These are phyloP conservation scores for Mortierella sp. DNA, from an alignment of 371 early-diverging fungal genomes.

Conservation along the genomic window DNA sequence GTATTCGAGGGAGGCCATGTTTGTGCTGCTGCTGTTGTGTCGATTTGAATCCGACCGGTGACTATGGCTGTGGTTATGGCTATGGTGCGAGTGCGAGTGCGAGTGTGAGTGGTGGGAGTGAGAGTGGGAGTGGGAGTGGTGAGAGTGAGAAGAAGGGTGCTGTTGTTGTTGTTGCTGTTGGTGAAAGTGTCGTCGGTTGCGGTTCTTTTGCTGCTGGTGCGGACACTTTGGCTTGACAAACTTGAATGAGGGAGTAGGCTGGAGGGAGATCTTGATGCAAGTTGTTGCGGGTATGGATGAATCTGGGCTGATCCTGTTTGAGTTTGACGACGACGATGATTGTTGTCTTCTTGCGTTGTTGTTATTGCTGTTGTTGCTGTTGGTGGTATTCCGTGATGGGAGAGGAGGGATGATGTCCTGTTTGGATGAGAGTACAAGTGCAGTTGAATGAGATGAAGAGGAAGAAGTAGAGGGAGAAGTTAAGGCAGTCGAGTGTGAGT, in stretches of 20 bases:
- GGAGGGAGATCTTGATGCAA: slow-evolving; percentile 54
- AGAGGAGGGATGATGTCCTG: neutral
- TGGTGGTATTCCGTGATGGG: neutral
- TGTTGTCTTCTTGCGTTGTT: neutral
- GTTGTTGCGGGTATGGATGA: slow-evolving; percentile 45
- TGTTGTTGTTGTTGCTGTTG: slow-evolving; percentile 42
- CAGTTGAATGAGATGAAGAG: neutral
- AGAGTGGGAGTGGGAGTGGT: slow-evolving; percentile 1
- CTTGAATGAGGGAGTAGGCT: slow-evolving; percentile 37
- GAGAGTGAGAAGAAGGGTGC: slow-evolving; percentile 6
- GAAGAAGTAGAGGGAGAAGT: neutral
- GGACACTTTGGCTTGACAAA: slow-evolving; percentile 51
- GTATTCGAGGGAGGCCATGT: slow-evolving; percentile 33
- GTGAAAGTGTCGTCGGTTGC: slow-evolving; percentile 33
- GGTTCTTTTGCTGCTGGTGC: slow-evolving; percentile 27
- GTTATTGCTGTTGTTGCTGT: slow-evolving; percentile 3
- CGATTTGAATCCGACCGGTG: slow-evolving; percentile 13
- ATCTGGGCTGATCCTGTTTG: slow-evolving; percentile 44
- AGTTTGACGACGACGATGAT: neutral
- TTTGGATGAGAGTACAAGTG: slow-evolving; percentile 3
- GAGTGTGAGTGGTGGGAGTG: slow-evolving; percentile 15
- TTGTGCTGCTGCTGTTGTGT: neutral
- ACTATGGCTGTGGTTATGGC: slow-evolving; percentile 6
- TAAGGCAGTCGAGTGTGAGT: neutral
- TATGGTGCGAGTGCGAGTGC: slow-evolving; percentile 19